Evolutionary conservation across 345 rosid genomes (phyloP), one percentile per base, ranked within the genome.

Genomic region (Acer saccharum): DNA sequence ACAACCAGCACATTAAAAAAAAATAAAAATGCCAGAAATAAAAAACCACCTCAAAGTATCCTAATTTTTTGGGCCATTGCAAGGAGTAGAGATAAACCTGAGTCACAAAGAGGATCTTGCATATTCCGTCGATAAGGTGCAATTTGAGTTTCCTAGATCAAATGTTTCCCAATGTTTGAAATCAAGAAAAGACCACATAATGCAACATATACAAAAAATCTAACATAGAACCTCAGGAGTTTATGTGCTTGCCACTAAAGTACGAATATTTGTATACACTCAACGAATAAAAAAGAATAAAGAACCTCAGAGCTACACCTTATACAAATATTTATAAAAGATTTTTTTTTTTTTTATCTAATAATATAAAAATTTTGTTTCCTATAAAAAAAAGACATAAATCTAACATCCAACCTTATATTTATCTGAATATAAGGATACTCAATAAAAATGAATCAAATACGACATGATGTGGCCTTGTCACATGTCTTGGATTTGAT

Each of bases 51-150:
- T 13, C 55, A 60, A 16, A 71, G 78, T 67, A 80, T 78, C 71
- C 18, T 76, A 60, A 29, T 57, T 35, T 65, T 65, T 79, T 70
- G 43, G 74, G 65, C 52, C 61, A 35, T 25, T 35, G 54, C 52
- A 72, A 67, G 77, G 20, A 78, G 25, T 57, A 78, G 77, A 67
- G 76, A 76, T 66, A 79, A 78, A 97, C 99, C 98, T 77, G 98
- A 94, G 83, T 97, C 99, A 78, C 99, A 97, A 69, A 97, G 98
- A 69, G 91, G 91, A 89, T 97, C 99, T 87, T 94, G 98, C 93
- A 97, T 83, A 87, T 97, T 97, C 84, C 99, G 90, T 18, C 92
- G 89, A 78, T 89, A 93, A 29, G 99, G 91, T 70, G 80, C 83
- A 79, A 91, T 91, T 83, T 97, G 99, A 80, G 99, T 93, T 90